Base-by-base conservation (phyloP, 139 green algal genomes). In the Micractinium sp. region DNA sequence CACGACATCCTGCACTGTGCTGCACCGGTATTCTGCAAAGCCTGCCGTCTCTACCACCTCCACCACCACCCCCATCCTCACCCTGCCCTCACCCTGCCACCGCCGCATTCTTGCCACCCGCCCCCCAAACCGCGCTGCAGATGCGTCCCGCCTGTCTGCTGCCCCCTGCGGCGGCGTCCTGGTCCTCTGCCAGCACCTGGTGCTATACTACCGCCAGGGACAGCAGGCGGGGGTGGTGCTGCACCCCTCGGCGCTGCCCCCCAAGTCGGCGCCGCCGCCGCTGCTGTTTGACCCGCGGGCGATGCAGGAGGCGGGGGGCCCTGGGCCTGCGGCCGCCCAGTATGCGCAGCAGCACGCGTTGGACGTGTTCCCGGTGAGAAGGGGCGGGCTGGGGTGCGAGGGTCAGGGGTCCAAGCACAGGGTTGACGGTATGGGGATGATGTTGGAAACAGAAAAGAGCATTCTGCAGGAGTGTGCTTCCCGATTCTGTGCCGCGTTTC, bases 171-270 rank as follows among this genome's bases (percentile, higher is more conserved):
- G 96, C 35, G 97, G 97, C 3, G 96, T 93, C 18, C 89, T 99
- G 74, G 95, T 99, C 60, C 86, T 99, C 19, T 95, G 92, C 69
- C 87, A 92, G 20, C 95, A 96, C 83, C 90, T 96, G 27, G 61
- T 99, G n/a, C 82, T 98, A 67, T 97, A 97, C 89, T 93, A 95
- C 80, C 94, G 92, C 1, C 96, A 97, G 94, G 90, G 94, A 75
- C 61, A 88, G 31, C 67, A 91, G 29, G 61, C 81, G 31, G 90
- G 90, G 14, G 87, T 91, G 20, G 87, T 92, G 33, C 31, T 92
- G 20, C 71, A 92, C 73, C 81, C 87, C 0, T 61, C n/a, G 3
- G 90, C 81, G 19, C 71, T 91, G 74, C 85, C 80, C 19, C 61
- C 71, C 1, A 5, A 27, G 9, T 36, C 79, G 19, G 81, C 87